Evolutionary conservation across 495 filamentous ascomycete species (phyloP).

Genomic region (Neurospora terricola): DNA sequence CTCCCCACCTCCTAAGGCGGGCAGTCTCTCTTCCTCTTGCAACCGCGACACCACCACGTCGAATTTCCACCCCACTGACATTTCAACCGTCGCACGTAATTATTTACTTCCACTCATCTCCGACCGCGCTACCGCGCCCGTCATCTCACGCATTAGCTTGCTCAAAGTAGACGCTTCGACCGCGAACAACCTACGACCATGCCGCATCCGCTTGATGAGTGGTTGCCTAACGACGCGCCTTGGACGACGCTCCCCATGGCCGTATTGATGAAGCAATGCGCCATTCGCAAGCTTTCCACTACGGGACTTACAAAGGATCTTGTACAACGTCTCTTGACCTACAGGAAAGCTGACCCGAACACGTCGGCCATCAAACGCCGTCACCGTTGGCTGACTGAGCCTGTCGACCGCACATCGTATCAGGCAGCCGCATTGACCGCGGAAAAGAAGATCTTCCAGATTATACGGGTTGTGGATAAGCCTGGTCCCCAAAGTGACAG

Average conservation of each 20-base stretch:
- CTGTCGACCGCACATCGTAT: not conserved
- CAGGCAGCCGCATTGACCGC: not conserved
- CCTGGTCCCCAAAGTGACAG: not conserved
- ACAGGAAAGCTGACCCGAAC: not conserved
- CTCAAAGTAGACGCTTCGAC: not conserved
- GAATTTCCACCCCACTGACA: not conserved
- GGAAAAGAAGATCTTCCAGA: accelerated
- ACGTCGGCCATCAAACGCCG: not conserved
- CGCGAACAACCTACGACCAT: not conserved
- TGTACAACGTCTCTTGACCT: not conserved
- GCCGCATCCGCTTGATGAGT: not conserved
- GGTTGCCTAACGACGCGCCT: not conserved
- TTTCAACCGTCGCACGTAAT: not conserved
- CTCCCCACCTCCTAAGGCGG: not conserved
- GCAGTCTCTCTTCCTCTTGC: not conserved
- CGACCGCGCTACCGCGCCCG: not conserved
- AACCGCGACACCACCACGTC: not conserved
- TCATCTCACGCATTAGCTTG: not conserved
- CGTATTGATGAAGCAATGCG: not conserved
- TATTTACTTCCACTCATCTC: not conserved
- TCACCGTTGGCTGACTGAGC: not conserved
- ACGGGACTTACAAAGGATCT: not conserved
- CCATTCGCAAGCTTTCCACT: not conserved
- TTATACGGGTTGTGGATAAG: not conserved
- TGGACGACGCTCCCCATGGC: not conserved